Conservation (phyloP, 2,329 filamentous ascomycete genomes). For the Amauroascus verrucosus region DNA sequence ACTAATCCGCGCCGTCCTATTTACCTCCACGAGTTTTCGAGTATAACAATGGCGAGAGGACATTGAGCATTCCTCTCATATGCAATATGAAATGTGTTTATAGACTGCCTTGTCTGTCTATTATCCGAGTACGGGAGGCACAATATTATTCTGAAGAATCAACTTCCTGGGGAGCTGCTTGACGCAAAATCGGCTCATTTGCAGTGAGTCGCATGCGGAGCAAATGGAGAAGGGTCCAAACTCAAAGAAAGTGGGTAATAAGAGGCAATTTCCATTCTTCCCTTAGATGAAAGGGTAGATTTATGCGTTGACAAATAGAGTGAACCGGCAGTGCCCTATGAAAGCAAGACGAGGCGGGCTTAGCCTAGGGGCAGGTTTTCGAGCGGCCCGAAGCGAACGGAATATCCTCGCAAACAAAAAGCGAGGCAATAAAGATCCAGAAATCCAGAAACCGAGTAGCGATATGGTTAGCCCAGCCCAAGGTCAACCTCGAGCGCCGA, state of each 20-base stretch:
- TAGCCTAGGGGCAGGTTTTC: conserved; percentile 7
- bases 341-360: conserved; percentile 12
- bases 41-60: neutral
- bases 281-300: neutral
- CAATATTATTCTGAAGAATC: neutral
- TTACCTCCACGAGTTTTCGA: neutral
- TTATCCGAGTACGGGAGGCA: too few species aligned
- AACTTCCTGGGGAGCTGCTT: neutral
- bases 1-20: neutral
- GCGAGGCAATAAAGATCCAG: neutral
- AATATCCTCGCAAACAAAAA: neutral
- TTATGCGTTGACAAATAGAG: neutral
- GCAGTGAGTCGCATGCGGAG: neutral
- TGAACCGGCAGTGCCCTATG: neutral
- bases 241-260: neutral
- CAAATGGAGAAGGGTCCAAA: neutral
- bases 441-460: neutral
- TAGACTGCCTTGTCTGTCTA: neutral
- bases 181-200: neutral
- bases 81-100: neutral
- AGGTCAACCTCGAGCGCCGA: neutral
- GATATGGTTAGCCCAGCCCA: neutral
- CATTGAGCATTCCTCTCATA: neutral
- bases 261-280: neutral
- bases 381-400: conserved; percentile 3